Percentiles rank a stretch among this genome's conserved stretches.
These are phyloP conservation scores for Botryococcus braunii DNA, from an alignment of 163 green algal species.

Conservation along the genomic window DNA sequence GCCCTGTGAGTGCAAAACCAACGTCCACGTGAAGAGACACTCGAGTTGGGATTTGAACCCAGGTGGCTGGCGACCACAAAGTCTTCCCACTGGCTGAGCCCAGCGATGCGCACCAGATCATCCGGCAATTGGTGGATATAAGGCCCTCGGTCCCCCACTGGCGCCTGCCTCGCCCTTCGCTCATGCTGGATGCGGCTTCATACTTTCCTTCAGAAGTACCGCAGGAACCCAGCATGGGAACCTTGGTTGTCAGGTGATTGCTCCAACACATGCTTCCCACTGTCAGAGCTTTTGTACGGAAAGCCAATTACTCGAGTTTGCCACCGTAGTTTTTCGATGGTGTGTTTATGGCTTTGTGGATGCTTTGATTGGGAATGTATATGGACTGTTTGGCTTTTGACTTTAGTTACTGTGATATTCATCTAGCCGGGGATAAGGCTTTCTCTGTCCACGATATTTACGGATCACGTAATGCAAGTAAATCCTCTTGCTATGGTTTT, in stretches of 20 bases:
- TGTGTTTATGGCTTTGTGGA: background rate
- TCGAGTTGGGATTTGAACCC: background rate
- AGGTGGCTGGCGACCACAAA: constrained; percentile 53
- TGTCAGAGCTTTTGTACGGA: background rate
- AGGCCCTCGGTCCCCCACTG: constrained; percentile 43
- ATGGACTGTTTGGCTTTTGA: too few species aligned
- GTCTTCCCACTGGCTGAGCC: constrained; percentile 43
- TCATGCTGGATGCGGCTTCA: constrained; percentile 55
- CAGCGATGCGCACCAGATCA: constrained; percentile 47
- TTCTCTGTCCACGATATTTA: too few species aligned
- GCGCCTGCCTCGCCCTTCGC: constrained; percentile 52
- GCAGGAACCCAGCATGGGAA: too few species aligned
- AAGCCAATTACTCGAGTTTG: background rate
- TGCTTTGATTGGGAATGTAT: constrained; percentile 1
- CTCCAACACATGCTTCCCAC: background rate
- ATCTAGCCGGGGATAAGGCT: too few species aligned
- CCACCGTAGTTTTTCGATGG: background rate
- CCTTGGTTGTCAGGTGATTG: background rate
- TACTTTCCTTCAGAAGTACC: too few species aligned
- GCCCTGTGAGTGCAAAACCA: background rate
- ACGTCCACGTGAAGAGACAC: background rate
- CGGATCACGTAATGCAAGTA: too few species aligned
- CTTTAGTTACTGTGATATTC: too few species aligned
- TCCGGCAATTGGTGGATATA: constrained; percentile 54
- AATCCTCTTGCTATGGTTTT: too few species aligned